Base-by-base conservation (phyloP, 192 early-diverging fungal species). In the Tieghemiomyces parasiticus region DNA sequence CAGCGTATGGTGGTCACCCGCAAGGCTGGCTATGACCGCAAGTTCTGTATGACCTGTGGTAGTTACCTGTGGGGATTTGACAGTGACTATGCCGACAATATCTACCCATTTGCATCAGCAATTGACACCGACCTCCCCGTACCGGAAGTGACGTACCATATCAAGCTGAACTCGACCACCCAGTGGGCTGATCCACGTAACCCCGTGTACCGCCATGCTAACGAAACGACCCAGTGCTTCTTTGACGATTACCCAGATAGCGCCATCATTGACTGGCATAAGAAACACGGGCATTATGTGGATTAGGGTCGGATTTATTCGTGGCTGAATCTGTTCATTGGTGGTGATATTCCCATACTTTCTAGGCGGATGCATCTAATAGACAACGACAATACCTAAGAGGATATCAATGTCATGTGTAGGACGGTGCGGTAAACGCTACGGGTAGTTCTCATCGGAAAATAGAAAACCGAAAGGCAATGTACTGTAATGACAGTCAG, bases 261-360 rank as follows among this genome's bases (percentile, higher is more conserved):
- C 38, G 78, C 79, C 46, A 58, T 83, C 4, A 72, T 76, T 48
- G 60, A 76, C 25, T 83, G 81, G 81, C 81, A 83, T 63, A 73
- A 75, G 50, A 48, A 70, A 14, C 60, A 75, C 35, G 64, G 62
- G 4, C 34, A 67, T 48, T 67, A 61, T 49, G 55, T 60, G 29
- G 30, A 52, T 14, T 52, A 52, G 44, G n/a, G n/a, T n/a, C n/a
- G n/a, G n/a, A n/a, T n/a, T n/a, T n/a, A n/a, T n/a, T n/a, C n/a
- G n/a, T n/a, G n/a, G n/a, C n/a, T n/a, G n/a, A n/a, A n/a, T n/a
- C n/a, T n/a, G n/a, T n/a, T n/a, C n/a, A n/a, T n/a, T n/a, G n/a
- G n/a, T n/a, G n/a, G n/a, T n/a, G n/a, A n/a, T n/a, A n/a, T n/a
- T n/a, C n/a, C n/a, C n/a, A n/a, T n/a, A n/a, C n/a, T n/a, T n/a